Base-by-base conservation (phyloP, 257 asterid species). In the Fraxinus excelsior region DNA sequence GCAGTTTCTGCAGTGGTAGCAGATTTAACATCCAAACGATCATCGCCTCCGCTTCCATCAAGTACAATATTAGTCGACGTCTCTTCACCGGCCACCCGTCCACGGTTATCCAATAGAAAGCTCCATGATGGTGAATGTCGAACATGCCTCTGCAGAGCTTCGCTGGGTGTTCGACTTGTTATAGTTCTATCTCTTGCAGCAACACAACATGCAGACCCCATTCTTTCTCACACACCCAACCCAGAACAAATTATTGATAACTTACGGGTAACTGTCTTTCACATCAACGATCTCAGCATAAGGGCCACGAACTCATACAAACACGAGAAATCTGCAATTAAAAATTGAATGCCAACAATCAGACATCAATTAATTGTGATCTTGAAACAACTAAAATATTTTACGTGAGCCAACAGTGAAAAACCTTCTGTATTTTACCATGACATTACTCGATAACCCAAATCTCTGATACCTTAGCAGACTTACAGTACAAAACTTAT, bases 171-270 rank as follows among this genome's bases (percentile, higher is more conserved):
- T 71, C 90, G 92, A 83, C 86, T 89, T 49, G 88, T 80, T 71
- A 88, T 83, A 31, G 95, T 84, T 83, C 89, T 82, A 84, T 91
- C 90, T 86, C 75, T 91, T 62, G 96, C 91, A 82, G 97, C 98
- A 73, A 96, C 95, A 84, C 99, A 96, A 83, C 99, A 96, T 67
- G 92, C 99, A 77, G 99, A 93, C 32, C 99, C 99, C 99, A 96
- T 96, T 75, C 78, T 87, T 76, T 76, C 81, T 91, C 86, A 81
- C 85, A 76, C 69, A 31, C 72, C 75, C 70, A 75, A 31, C 72
- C 75, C 70, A 75, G 31, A 79, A 12, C 60, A 46, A 73, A 60
- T 66, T 80, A 42, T 67, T 29, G 53, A 82, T 49, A 49, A 25
- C 23, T 26, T 78, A 56, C 12, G 37, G 58, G 21, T 38, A 71